phyloP scores from a whole-genome alignment of 225 moss, liverwort and hornwort species.

The Climacium dendroides region DNA sequence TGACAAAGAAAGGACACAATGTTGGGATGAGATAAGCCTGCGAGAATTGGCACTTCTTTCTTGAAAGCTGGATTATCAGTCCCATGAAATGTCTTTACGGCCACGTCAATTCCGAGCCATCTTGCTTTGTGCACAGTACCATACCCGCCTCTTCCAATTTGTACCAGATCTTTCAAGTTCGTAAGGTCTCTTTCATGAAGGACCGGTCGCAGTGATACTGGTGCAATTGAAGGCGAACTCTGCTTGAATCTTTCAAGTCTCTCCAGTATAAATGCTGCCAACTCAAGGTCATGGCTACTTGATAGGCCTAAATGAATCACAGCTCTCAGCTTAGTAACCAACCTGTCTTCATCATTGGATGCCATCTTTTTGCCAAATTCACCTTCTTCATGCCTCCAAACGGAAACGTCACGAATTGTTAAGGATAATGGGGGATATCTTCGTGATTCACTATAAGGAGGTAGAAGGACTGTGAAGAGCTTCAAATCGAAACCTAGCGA shows the following conservation, averaged over 20 bases:
- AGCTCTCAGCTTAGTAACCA: not conserved
- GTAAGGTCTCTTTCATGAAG: not conserved
- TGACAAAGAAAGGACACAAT: not conserved
- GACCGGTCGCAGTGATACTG: not conserved
- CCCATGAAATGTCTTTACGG: not conserved
- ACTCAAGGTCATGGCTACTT: not conserved
- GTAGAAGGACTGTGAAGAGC: not conserved
- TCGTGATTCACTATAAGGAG: no score
- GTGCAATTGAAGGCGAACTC: not conserved
- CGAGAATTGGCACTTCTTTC: not conserved
- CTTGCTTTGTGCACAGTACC: not conserved
- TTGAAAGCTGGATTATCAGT: not conserved
- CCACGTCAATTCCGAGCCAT: not conserved
- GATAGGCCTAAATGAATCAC: not conserved
- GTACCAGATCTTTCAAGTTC: not conserved
- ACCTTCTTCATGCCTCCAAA: not conserved
- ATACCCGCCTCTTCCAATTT: not conserved
- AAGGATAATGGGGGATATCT: no score
- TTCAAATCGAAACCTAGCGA: not conserved
- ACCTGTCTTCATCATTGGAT: not conserved
- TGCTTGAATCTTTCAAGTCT: not conserved
- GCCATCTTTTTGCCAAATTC: not conserved
- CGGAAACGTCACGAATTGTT: not conserved
- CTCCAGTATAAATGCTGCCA: not conserved
- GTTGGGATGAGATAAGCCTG: not conserved